These are phyloP conservation scores for Scalesia atractyloides DNA, from an alignment of 129 eudicot species.

Conservation along the genomic window DNA sequence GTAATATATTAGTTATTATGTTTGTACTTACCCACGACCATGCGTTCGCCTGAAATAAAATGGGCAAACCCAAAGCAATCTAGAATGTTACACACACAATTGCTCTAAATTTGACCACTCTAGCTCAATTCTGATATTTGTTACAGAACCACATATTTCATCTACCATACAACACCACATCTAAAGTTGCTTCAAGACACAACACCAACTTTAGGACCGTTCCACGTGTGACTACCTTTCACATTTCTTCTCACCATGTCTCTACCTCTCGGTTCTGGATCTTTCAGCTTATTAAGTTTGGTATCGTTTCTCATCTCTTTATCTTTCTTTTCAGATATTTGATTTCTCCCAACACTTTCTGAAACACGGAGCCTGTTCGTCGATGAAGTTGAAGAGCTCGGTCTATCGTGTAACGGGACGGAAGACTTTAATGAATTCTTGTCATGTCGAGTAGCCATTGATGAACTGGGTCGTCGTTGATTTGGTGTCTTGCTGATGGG, in stretches of 20 bases:
- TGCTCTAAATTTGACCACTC: constrained; percentile 25
- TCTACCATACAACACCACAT: constrained; percentile 33
- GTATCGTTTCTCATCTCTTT: constrained; percentile 30
- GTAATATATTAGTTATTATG: background rate
- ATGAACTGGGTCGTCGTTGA: constrained; percentile 31
- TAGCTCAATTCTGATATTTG: constrained; percentile 9
- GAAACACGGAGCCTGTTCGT: constrained; percentile 34
- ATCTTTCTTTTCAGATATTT: constrained; percentile 28
- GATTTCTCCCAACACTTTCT: constrained; percentile 20
- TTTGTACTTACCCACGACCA: constrained; percentile 13
- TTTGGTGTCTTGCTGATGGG: constrained; percentile 35
- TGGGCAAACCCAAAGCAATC: constrained; percentile 26
- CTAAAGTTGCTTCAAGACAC: background rate
- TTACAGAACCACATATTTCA: constrained; percentile 20
- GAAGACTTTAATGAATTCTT: constrained; percentile 28
- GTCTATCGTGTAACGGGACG: constrained; percentile 30
- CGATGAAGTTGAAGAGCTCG: constrained; percentile 37
- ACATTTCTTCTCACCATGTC: constrained; percentile 33
- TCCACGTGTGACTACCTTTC: constrained; percentile 26
- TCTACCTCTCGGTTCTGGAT: constrained; percentile 11
- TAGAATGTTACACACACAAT: constrained; percentile 11
- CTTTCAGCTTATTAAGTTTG: constrained; percentile 24
- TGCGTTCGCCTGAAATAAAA: constrained; percentile 11
- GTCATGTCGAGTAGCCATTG: constrained; percentile 27
- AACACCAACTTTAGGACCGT: constrained; percentile 28